Conservation (phyloP, 2,329 filamentous ascomycete genomes). For the Hortaea sp. region DNA sequence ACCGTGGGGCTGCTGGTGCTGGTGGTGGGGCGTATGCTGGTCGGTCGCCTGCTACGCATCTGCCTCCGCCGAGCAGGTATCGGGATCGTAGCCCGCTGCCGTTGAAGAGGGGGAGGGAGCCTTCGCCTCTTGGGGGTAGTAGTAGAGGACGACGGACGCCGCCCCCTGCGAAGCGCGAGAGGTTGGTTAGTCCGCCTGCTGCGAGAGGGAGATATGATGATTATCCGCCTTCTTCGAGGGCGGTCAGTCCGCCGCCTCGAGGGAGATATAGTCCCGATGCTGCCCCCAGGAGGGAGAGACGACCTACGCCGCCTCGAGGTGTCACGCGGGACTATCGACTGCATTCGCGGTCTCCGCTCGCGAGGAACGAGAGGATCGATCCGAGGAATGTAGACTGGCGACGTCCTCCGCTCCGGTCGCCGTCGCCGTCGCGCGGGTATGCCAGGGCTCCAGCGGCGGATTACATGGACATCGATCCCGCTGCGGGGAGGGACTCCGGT, state of each 20-base stretch:
- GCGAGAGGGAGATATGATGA: conserved; percentile 28
- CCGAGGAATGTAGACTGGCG: conserved; percentile 40
- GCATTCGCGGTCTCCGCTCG: conserved; percentile 45
- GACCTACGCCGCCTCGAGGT: conserved; percentile 22
- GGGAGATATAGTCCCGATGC: conserved; percentile 14
- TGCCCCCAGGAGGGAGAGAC: conserved; percentile 31
- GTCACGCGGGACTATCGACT: conserved; percentile 32
- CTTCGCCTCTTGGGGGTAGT: conserved; percentile 37
- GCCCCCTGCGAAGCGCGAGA: conserved; percentile 30
- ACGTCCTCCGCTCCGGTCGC: conserved; percentile 39
- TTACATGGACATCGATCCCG: conserved; percentile 33
- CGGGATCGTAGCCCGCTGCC: conserved; percentile 34
- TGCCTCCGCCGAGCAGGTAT: conserved; percentile 30
- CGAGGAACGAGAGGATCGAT: conserved; percentile 41
- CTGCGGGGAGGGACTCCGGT: conserved; percentile 41
- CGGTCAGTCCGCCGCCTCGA: conserved; percentile 27
- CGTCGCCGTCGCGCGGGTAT: conserved; percentile 35
- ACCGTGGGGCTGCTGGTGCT: conserved; percentile 1
- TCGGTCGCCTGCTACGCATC: conserved; percentile 13
- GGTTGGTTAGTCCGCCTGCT: conserved; percentile 25
- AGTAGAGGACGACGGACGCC: conserved; percentile 37
- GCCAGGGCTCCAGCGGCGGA: conserved; percentile 12
- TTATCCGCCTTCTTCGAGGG: conserved; percentile 32
- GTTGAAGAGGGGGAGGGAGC: conserved; percentile 34
- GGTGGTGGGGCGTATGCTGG: background rate